These are phyloP conservation scores for Hyaloperonospora brassicae DNA, from an alignment of 352 stramenopile genomes.

Conservation along the genomic window DNA sequence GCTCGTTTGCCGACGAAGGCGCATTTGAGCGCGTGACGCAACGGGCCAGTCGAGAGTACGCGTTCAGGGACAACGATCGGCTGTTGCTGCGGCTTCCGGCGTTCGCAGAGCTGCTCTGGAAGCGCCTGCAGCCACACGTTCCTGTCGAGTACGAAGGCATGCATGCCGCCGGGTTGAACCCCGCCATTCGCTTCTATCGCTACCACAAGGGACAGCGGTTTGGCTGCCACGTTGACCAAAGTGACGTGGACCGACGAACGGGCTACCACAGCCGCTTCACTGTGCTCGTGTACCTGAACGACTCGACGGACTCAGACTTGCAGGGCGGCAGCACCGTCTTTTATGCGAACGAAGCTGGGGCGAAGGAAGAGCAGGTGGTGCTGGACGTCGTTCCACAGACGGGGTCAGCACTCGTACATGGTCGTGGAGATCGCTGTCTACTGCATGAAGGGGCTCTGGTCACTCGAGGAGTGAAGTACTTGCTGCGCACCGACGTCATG, in stretches of 20 bases:
- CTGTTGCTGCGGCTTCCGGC: slow-evolving; percentile 51
- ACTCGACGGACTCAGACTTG: slow-evolving; percentile 64
- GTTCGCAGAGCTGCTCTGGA: slow-evolving; percentile 64
- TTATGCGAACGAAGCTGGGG: slow-evolving; percentile 46
- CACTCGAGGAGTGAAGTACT: slow-evolving; percentile 55
- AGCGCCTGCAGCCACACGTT: slow-evolving; percentile 47
- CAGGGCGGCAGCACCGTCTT: slow-evolving; percentile 60
- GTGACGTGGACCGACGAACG: slow-evolving; percentile 65
- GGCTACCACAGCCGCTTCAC: slow-evolving; percentile 71
- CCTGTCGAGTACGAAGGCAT: slow-evolving; percentile 52
- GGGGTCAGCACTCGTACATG: slow-evolving; percentile 60
- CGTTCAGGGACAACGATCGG: slow-evolving; percentile 72
- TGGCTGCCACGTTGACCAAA: slow-evolving; percentile 80
- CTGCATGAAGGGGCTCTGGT: slow-evolving; percentile 69
- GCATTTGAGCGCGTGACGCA: slow-evolving; percentile 68
- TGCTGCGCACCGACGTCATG: slow-evolving; percentile 78
- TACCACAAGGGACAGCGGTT: slow-evolving; percentile 66
- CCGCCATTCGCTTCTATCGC: slow-evolving; percentile 68
- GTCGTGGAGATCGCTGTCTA: slow-evolving; percentile 65
- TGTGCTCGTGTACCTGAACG: slow-evolving; percentile 77
- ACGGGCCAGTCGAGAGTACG: slow-evolving; percentile 49
- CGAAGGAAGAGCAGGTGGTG: slow-evolving; percentile 39
- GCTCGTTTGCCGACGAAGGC: slow-evolving; percentile 44
- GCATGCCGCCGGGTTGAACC: slow-evolving; percentile 57
- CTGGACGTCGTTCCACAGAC: slow-evolving; percentile 55